These are phyloP conservation scores for Misopates orontium DNA, from an alignment of 257 asterid species.

Conservation along the genomic window DNA sequence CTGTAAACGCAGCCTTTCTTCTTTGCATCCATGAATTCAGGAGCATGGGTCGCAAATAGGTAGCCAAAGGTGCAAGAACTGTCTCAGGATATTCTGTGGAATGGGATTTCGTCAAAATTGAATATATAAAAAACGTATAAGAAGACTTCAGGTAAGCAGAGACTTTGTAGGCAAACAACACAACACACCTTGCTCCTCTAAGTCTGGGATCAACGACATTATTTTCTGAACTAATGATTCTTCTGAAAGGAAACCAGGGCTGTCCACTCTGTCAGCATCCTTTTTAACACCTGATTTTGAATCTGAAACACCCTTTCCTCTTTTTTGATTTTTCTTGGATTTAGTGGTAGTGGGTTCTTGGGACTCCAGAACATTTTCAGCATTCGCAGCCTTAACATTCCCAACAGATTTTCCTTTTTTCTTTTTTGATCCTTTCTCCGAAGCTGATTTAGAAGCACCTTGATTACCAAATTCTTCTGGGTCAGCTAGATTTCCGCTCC, in stretches of 20 bases:
- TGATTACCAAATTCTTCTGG: conserved; percentile 58
- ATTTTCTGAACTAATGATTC: conserved; percentile 75
- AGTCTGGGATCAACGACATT: conserved; percentile 69
- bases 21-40: conserved; percentile 79
- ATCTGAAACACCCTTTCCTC: conserved; percentile 61
- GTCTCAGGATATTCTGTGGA: conserved; percentile 66
- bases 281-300: conserved; percentile 63
- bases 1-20: conserved; percentile 80
- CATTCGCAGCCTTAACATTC: conserved; percentile 51
- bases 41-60: conserved; percentile 85
- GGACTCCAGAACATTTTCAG: conserved; percentile 58
- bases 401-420: conserved; percentile 78
- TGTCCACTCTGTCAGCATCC: conserved; percentile 58
- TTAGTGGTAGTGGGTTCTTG: conserved; percentile 57
- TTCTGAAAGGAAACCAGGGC: conserved; percentile 60
- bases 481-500: conserved; percentile 47
- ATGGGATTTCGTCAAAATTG: conserved; percentile 25
- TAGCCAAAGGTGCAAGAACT: conserved; percentile 76
- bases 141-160: conserved; percentile 22
- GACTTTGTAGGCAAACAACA: conserved; percentile 20
- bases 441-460: conserved; percentile 50
- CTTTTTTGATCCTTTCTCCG: conserved; percentile 83
- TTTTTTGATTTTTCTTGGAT: conserved; percentile 82
- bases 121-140: conserved; percentile 1
- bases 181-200: conserved; percentile 79